Evolutionary conservation across 441 rosid species (phyloP).

Genomic region (Euphorbia corollata): DNA sequence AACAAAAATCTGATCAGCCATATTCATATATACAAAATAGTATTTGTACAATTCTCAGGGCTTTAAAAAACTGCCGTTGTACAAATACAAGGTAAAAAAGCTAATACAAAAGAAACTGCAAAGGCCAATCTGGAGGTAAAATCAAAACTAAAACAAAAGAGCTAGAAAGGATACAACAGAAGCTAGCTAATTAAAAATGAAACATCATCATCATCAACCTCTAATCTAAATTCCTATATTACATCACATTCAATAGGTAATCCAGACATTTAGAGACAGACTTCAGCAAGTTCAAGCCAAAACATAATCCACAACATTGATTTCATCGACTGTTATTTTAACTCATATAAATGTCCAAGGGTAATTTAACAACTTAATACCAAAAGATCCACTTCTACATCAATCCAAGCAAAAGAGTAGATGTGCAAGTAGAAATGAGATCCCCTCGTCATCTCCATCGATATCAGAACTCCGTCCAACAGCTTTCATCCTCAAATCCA

Average conservation of each 20-base stretch:
- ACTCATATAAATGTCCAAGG: slow-evolving; percentile 25
- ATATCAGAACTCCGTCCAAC: slow-evolving; percentile 7
- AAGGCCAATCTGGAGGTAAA: not conserved
- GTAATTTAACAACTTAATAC: slow-evolving; percentile 21
- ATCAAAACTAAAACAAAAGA: slow-evolving; percentile 10
- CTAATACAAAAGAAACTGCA: slow-evolving; percentile 5
- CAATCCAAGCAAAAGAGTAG: slow-evolving; percentile 14
- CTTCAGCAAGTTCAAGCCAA: slow-evolving; percentile 26
- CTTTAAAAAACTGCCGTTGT: slow-evolving; percentile 4
- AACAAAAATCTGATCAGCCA: slow-evolving; percentile 7
- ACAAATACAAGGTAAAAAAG: not conserved
- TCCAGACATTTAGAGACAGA: slow-evolving; percentile 25
- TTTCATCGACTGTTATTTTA: slow-evolving; percentile 25
- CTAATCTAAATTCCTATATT: slow-evolving; percentile 27
- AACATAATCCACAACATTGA: slow-evolving; percentile 31
- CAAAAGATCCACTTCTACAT: slow-evolving; percentile 31
- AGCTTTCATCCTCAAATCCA: slow-evolving; percentile 21
- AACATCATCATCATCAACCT: slow-evolving; percentile 29
- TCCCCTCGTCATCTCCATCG: slow-evolving; percentile 18
- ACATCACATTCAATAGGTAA: slow-evolving; percentile 30
- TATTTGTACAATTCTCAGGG: slow-evolving; percentile 14
- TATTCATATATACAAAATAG: slow-evolving; percentile 7
- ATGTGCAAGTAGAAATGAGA: slow-evolving; percentile 20
- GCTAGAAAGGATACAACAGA: slow-evolving; percentile 14
- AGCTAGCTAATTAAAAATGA: slow-evolving; percentile 25